Base-by-base conservation (phyloP, 2,329 filamentous ascomycete genomes). In the Scopulariopsis brevicaulis region DNA sequence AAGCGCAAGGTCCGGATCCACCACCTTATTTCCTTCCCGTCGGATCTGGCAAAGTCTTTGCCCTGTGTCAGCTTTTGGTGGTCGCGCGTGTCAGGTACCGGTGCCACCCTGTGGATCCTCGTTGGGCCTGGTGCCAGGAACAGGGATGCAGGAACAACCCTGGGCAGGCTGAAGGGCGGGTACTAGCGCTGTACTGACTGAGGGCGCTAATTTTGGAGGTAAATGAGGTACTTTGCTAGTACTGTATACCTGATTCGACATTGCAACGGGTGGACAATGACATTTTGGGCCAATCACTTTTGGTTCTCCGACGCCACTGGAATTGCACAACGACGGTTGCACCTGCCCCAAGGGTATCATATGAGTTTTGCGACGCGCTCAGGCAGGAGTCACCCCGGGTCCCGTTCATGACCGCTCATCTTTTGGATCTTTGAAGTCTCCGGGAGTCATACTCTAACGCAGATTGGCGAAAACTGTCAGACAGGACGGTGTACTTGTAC, bases 101-200 rank as follows among this genome's bases (percentile, higher is more conserved):
- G 51, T 57, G 46, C 24, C 43, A 57, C 55, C n/a, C 20, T 57
- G 25, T 24, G 46, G 48, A 18, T 14, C 55, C 48, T n/a, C 25
- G 35, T 43, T 53, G 18, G 50, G 48, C 25, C 35, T 53, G 48
- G 48, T 22, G 48, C 15, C 50, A 53, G 56, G 56, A 20, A 53
- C 48, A 52, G 5, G 34, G 28, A 56, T 32, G 56, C 56, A 57
- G 56, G 56, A 57, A 57, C 56, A 18, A 48, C 37, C 37, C 15
- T 32, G 28, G 37, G 37, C 12, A 40, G 37, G 37, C 12, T 12
- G 37, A 40, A 18, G 37, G 11, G 37, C 37, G 37, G 11, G 37
- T 40, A 12, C 15, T 10, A 3, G 12, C 12, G 37, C 12, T 40
- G 37, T 32, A 32, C 28, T 32, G 8, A 8, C 28, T 8, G 28